phyloP scores from a whole-genome alignment of 768 basidiomycete genomes.

The Russula compacta region DNA sequence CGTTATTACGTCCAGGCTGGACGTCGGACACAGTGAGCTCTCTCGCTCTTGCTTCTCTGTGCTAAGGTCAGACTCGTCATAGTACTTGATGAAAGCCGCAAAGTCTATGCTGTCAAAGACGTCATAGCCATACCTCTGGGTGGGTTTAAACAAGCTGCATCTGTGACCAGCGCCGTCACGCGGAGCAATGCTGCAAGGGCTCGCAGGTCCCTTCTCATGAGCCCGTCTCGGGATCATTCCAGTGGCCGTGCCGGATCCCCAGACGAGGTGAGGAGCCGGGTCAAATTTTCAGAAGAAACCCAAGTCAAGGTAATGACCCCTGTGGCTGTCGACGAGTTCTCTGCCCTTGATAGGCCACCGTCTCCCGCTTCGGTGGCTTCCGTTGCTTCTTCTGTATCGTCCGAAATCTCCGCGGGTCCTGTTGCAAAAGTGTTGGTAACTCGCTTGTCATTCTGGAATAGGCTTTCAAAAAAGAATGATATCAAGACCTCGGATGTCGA shows the following conservation, averaged over 20 bases:
- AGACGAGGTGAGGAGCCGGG: conserved; percentile 27
- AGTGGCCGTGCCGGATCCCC: conserved; percentile 10
- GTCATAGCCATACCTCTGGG: conserved; percentile 66
- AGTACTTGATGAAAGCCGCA: conserved; percentile 59
- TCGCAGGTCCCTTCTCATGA: conserved; percentile 38
- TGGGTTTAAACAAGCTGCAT: conserved; percentile 47
- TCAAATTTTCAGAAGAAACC: conserved; percentile 45
- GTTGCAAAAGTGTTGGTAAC: conserved; percentile 55
- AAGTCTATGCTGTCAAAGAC: conserved; percentile 59
- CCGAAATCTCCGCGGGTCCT: conserved; percentile 36
- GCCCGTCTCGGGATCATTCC: background rate
- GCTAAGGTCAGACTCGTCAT: background rate
- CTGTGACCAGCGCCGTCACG: conserved; percentile 42
- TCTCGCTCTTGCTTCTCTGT: background rate
- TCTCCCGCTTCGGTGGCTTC: conserved; percentile 29
- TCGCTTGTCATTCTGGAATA: conserved; percentile 69
- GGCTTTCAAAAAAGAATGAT: conserved; percentile 36
- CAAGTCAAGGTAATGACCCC: conserved; percentile 41
- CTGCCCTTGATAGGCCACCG: conserved; percentile 15
- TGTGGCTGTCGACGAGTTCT: conserved; percentile 19
- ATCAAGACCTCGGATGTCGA: background rate
- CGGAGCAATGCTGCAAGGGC: conserved; percentile 38
- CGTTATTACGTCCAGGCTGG: conserved; percentile 53
- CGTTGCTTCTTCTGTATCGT: conserved; percentile 47
- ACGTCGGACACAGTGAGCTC: conserved; percentile 58